Base-by-base conservation (phyloP, 1,284 basidiomycete species). In the Exobasidium cylindrosporum region DNA sequence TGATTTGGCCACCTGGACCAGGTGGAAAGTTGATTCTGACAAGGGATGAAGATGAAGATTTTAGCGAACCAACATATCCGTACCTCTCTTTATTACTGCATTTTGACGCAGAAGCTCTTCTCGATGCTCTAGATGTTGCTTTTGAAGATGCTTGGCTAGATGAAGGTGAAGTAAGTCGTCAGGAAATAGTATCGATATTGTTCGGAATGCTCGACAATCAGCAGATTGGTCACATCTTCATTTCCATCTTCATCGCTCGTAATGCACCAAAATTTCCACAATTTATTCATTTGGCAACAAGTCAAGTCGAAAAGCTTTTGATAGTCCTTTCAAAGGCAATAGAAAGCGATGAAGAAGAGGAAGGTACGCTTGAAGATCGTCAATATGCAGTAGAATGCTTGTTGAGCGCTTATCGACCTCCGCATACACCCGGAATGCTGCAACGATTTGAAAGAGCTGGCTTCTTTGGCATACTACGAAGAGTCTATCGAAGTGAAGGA, bases 261-360 rank as follows among this genome's bases (percentile, higher is more conserved):
- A 99, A 97, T 79, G 86, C 96, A 14, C 91, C 96, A 0, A 98
- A 97, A 82, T 99, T 97, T 80, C 88, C 89, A 0, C 93, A 97
- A 81, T 93, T 89, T 81, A 85, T 97, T 63, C 82, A 85, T 61
- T 84, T 94, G 43, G 81, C 87, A 0, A 87, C 86, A 1, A 87
- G 85, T 47, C 83, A 86, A 1, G 83, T 93, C 3, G 88, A 92
- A 67, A 83, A 83, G 46, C 87, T 97, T 66, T 85, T 99, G 40
- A 83, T 89, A 53, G 85, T 86, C 7, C 86, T 99, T 10, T 87
- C 91, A 0, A 28, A 21, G 14, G 5, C 26, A 4, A 28, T 28
- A 4, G 47, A 50, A 24, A 24, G 26, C 26, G 47, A 50, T 5
- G 91, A 93, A 73, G 80, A 84, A 11, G 45, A 66, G n/a, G 64